Base-by-base conservation (phyloP, 1,284 basidiomycete genomes). In the Phlebopus sp. region DNA sequence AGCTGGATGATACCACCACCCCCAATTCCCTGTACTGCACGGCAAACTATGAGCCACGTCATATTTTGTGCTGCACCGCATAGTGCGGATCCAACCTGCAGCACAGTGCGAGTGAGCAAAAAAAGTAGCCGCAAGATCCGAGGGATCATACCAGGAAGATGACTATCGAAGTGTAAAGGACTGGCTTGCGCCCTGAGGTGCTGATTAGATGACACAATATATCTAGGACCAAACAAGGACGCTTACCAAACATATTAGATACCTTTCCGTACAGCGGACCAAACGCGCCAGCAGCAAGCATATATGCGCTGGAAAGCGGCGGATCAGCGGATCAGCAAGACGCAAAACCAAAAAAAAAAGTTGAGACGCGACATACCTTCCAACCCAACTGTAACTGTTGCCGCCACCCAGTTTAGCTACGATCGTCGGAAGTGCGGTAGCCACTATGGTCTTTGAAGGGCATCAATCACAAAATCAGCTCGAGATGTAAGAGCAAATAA, bases 21-120 rank as follows among this genome's bases (percentile, higher is more conserved):
- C 23, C 90, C 90, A 23, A 92, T 79, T 10, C 90, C 91, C 62
- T 93, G 91, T 1, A 94, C 71, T 1, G 86, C 90, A 55, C 91
- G 78, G 40, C 77, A 81, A 1, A 86, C 73, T 37, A 89, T 81
- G 13, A 93, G 70, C 90, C 73, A 84, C 2, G 71, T 76, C 78
- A 91, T 86, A 50, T 56, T 82, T 60, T 93, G 84, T 0, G 91
- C 90, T 2, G 88, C 85, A 11, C 90, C 91, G 56, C 88, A 92
- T 49, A 93, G 66, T 0, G 86, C 89, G 2, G 87, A 90, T 5
- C 89, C 90, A 51, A 91, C 64, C 77, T 86, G 48, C 19, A 51
- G 37, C 29, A 25, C 44, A 37, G 40, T 42, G 2, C 1, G 19
- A n/a, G 25, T 49, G 6, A 51, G 37, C 45, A 27, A 48, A 44